Evolutionary conservation across 2,329 filamentous ascomycete species (phyloP).

Genomic region (Phialophora expanda): DNA sequence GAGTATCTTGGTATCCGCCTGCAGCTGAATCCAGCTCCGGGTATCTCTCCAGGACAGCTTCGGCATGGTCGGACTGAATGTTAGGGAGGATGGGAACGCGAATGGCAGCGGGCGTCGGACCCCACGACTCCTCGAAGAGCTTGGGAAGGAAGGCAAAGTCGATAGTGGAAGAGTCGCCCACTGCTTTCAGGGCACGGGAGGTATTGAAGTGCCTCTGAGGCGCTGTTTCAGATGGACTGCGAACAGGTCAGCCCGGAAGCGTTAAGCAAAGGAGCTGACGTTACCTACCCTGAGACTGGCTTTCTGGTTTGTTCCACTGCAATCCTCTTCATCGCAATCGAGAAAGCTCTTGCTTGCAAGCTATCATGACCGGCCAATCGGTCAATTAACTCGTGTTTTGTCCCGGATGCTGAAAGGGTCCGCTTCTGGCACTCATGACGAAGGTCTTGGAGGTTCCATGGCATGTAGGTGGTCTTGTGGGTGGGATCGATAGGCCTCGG

Average conservation of each 20-base stretch:
- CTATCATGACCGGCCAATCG: constrained; percentile 60
- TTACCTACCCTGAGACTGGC: constrained; percentile 48
- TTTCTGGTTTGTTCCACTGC: constrained; percentile 45
- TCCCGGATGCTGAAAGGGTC: constrained; percentile 54
- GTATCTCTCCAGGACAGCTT: constrained; percentile 36
- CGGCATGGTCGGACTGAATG: constrained; percentile 42
- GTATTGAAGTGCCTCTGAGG: constrained; percentile 65
- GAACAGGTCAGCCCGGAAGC: constrained; percentile 17
- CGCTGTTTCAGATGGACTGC: constrained; percentile 37
- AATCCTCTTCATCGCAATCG: constrained; percentile 59
- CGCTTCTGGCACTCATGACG: constrained; percentile 58
- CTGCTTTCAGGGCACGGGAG: constrained; percentile 60
- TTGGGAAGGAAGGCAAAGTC: constrained; percentile 68
- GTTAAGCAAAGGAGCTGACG: no score
- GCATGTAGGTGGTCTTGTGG: constrained; percentile 59
- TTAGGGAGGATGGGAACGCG: constrained; percentile 60
- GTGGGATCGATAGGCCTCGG: constrained; percentile 55
- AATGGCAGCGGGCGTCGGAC: constrained; percentile 45
- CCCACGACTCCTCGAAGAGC: constrained; percentile 46
- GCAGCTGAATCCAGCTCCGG: constrained; percentile 39
- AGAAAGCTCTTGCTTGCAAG: constrained; percentile 59
- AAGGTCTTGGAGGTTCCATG: constrained; percentile 58
- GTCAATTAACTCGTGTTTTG: constrained; percentile 59
- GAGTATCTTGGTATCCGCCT: constrained; percentile 39
- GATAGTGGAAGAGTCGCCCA: constrained; percentile 64